Conservation (phyloP, 2,329 filamentous ascomycete species). For the Plenodomus biglobosus region DNA sequence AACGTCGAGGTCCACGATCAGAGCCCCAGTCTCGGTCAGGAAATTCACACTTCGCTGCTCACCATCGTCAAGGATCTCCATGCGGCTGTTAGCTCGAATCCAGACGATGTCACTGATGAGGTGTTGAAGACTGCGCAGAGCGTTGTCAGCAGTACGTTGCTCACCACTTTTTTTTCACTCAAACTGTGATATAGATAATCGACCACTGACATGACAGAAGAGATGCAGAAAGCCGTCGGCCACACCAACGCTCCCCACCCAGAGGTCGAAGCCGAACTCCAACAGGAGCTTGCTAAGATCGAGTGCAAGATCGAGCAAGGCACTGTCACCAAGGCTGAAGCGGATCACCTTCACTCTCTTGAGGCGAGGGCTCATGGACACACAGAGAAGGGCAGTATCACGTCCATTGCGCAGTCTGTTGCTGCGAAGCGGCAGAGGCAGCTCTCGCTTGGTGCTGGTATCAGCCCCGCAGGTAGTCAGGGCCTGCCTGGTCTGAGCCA, state of each 20-base stretch:
- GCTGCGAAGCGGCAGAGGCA: slow-evolving; percentile 34
- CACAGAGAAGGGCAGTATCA: slow-evolving; percentile 41
- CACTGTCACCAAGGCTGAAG: slow-evolving; percentile 45
- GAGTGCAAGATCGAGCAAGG: slow-evolving; percentile 37
- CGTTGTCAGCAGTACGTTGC: slow-evolving; percentile 33
- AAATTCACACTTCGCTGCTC: slow-evolving; percentile 21
- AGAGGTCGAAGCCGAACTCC: slow-evolving; percentile 34
- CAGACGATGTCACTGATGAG: slow-evolving; percentile 28
- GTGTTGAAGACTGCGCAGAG: slow-evolving; percentile 28
- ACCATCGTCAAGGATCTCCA: slow-evolving; percentile 33
- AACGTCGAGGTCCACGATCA: slow-evolving; percentile 24
- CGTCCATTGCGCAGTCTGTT: slow-evolving; percentile 45
- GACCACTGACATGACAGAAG: slow-evolving; percentile 18
- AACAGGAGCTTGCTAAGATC: slow-evolving; percentile 35
- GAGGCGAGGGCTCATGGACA: slow-evolving; percentile 44
- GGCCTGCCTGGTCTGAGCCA: not conserved
- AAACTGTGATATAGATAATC: not conserved
- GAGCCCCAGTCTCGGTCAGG: slow-evolving; percentile 11
- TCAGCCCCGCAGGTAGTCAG: slow-evolving; percentile 1
- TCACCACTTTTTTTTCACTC: not conserved
- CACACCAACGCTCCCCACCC: slow-evolving; percentile 29
- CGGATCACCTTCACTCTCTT: slow-evolving; percentile 46
- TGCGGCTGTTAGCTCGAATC: slow-evolving; percentile 26
- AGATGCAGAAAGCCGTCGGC: slow-evolving; percentile 35
- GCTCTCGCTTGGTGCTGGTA: slow-evolving; percentile 17